These are phyloP conservation scores for Hypoxylon subgilvum DNA, from an alignment of 495 filamentous ascomycete species.

Conservation along the genomic window DNA sequence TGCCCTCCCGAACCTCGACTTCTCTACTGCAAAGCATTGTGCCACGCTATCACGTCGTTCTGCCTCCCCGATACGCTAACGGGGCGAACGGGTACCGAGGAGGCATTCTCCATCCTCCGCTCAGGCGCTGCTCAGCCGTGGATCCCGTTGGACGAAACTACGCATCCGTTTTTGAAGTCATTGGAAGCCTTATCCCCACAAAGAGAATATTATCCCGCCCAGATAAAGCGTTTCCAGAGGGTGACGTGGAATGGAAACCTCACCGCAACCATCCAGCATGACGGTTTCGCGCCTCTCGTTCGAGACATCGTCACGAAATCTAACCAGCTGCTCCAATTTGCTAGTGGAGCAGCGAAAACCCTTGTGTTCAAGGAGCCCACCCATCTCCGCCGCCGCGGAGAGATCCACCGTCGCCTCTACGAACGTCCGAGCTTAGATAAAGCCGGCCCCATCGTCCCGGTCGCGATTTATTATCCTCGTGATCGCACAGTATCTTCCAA, in stretches of 20 bases:
- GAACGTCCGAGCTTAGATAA: no score
- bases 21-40: conserved; percentile 57
- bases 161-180: background rate
- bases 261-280: conserved; percentile 59
- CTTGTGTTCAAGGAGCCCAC: no score
- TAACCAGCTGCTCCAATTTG: conserved; percentile 42
- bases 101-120: conserved; percentile 57
- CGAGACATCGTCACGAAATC: conserved; percentile 51
- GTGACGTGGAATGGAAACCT: conserved; percentile 53
- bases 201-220: conserved; percentile 61
- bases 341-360: conserved; percentile 2
- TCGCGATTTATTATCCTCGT: no score
- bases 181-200: conserved; percentile 60
- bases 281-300: conserved; percentile 50
- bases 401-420: no score
- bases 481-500: no score
- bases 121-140: conserved; percentile 56
- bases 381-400: no score
- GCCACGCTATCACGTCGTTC: conserved; percentile 66
- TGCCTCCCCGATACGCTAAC: conserved; percentile 64
- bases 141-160: conserved; percentile 33
- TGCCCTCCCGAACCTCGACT: conserved; percentile 53
- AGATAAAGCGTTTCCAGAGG: conserved; percentile 56
- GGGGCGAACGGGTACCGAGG: conserved; percentile 63
- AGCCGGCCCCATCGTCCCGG: no score